A percentile compares a stretch with the other conserved stretches of the same genome.
These are phyloP conservation scores for Vaccinium corymbosum DNA, from an alignment of 148 eudicot genomes.

Conservation along the genomic window DNA sequence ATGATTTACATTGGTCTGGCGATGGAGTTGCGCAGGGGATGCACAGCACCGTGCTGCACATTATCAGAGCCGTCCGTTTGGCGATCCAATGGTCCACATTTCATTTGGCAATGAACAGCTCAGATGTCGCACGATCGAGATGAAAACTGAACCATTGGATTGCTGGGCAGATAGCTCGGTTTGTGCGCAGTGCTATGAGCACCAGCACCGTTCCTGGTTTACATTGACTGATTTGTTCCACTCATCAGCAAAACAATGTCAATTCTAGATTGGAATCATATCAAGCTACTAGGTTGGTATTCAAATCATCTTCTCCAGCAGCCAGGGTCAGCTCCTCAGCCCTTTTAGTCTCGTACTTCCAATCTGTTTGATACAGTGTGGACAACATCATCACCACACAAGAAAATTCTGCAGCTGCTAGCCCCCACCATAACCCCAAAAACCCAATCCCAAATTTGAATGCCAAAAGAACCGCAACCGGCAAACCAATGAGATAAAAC, in stretches of 20 bases:
- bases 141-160: too few species aligned
- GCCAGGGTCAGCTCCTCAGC: conserved; percentile 64
- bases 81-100: too few species aligned
- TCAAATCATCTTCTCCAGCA: conserved; percentile 40
- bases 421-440: conserved; percentile 67
- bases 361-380: conserved; percentile 51
- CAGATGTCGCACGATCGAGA: too few species aligned
- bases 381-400: conserved; percentile 64
- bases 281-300: conserved; percentile 35
- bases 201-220: neutral
- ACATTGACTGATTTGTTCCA: neutral
- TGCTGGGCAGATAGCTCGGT: fast-evolving
- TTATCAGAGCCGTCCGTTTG: fast-evolving
- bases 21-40: too few species aligned
- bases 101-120: too few species aligned
- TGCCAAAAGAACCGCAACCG: conserved; percentile 51
- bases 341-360: conserved; percentile 66
- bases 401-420: conserved; percentile 58
- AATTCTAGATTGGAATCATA: neutral
- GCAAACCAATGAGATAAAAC: conserved; percentile 76
- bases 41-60: too few species aligned
- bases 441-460: conserved; percentile 59
- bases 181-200: too few species aligned
- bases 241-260: neutral
- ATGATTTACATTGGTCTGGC: neutral